Percentiles rank a stretch among this genome's conserved stretches.
These are phyloP conservation scores for Ananas comosus DNA, from an alignment of 176 grass and related monocot species.

Conservation along the genomic window DNA sequence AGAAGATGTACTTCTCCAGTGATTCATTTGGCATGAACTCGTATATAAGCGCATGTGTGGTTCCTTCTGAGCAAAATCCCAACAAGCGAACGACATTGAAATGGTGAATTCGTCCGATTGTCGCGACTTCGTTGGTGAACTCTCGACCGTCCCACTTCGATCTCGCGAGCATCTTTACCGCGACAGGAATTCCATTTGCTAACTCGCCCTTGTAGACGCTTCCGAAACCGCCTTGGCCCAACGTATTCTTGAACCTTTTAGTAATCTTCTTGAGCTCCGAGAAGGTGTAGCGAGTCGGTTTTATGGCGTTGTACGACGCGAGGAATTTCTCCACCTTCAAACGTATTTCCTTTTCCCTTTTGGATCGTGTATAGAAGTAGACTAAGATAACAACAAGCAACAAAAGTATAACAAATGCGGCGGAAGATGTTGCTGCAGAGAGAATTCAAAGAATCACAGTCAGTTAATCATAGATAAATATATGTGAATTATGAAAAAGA, in stretches of 20 bases:
- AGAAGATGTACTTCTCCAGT: slow-evolving; percentile 7
- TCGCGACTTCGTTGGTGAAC: slow-evolving; percentile 7
- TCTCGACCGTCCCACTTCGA: not conserved
- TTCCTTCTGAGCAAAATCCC: not conserved
- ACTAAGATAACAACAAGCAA: not conserved
- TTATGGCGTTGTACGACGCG: not conserved
- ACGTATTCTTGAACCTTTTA: not conserved
- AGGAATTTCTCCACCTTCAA: slow-evolving; percentile 4
- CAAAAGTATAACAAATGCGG: slow-evolving; percentile 6
- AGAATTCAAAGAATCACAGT: not conserved
- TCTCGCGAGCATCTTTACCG: slow-evolving; percentile 2
- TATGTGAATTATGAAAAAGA: not conserved
- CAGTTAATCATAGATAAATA: too few species aligned
- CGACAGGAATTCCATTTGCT: not conserved
- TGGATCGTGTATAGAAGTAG: not conserved
- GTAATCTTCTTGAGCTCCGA: slow-evolving; percentile 1
- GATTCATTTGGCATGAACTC: slow-evolving; percentile 9
- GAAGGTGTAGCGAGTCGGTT: slow-evolving; percentile 3
- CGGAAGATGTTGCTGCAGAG: slow-evolving; percentile 10
- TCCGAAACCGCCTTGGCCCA: slow-evolving; percentile 7
- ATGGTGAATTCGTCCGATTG: slow-evolving; percentile 1
- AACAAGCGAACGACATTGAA: slow-evolving; percentile 3
- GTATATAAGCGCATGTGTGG: not conserved
- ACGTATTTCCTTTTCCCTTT: not conserved
- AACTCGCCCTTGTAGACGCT: slow-evolving; percentile 2